Evolutionary conservation across 257 asterid genomes (phyloP), one percentile per base, ranked within the genome.

Genomic region (Apocynum venetum): DNA sequence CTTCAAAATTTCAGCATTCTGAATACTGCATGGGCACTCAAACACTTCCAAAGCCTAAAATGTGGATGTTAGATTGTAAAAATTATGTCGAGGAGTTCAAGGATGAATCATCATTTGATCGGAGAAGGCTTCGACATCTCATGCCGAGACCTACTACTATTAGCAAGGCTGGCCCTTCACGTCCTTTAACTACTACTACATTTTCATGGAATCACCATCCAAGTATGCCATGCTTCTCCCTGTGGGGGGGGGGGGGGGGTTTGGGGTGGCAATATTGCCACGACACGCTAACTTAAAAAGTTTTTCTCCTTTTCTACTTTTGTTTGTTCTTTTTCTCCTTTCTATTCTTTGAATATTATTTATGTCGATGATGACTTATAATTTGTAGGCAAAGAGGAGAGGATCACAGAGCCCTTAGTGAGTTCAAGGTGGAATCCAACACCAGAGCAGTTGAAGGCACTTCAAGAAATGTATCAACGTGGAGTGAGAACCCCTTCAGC

Each of bases 391-490:
- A 75, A 74, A 55, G 76, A 48, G 5, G 85, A 59, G 71, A 55
- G 19, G 31, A 57, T 53, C 35, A 61, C 70, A 6, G 82, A 61
- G 52, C 53, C 71, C 6, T 41, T 82, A 14, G 80, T 78, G 75
- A 78, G 80, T 55, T 63, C 96, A 19, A 80, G 97, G 77, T 93
- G 98, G 98, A 93, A 89, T 82, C 98, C 98, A 68, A 90, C 97
- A 2, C 84, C 94, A 31, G 98, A 91, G 78, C 98, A 93, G 67
- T 64, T 93, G 55, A 88, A 87, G 80, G 88, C 91, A 6, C 91
- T 93, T 5, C 93, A 89, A 48, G 98, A 93, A 76, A 86, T 90
- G 96, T 92, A 91, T 72, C 71, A 85, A 44, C 82, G 90, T 7
- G 96, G 96, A 40, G 81, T 85, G 20, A 84, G 92, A 41, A 90